Evolutionary conservation across 2,329 filamentous ascomycete species (phyloP), one percentile per base, ranked within the genome.

Genomic region (Conoideocrella luteorostrata): DNA sequence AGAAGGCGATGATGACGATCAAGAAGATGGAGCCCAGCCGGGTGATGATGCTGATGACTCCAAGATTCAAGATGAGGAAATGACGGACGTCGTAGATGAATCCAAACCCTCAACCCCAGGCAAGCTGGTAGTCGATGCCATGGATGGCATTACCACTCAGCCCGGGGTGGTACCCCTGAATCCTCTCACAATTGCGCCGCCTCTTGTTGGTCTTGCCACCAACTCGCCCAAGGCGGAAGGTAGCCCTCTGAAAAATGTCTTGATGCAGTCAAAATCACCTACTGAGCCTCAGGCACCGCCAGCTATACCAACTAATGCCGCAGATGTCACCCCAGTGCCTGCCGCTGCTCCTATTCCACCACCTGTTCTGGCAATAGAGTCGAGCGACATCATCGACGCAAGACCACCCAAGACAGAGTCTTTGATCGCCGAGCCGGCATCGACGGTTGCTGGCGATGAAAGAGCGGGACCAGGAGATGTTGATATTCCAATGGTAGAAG

Each of bases 221-320:
- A 48, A 52, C 28, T 60, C 65, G 3, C 61, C 64, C 1, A 64
- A 54, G 48, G 52, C 65, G 3, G 73, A 75, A 49, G 74, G 73
- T 3, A 78, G 74, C 41, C 74, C 74, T 1, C 56, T 77, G 17
- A 76, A 76, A 58, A 72, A 76, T 39, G 71, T 75, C 28, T 60
- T 72, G 22, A 47, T 73, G 13, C 65, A 63, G 9, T 74, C 73
- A n/a, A 64, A 62, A 7, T 74, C 73, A 9, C 70, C 73, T 1
- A 68, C 66, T 1, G 66, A 70, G 17, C 53, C 62, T 11, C 35
- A 38, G 18, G 24, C 47, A 9, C 33, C 48, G 20, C 39, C 49
- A 7, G 13, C 15, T 2, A 21, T 39, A 7, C 28, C 42, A 32
- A 30, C 28, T 7, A 23, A 33, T 4, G 20, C 30, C 17, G 29